Base-by-base conservation (phyloP, 805 yeast genomes). In the Saccharomycopsis fodiens region DNA sequence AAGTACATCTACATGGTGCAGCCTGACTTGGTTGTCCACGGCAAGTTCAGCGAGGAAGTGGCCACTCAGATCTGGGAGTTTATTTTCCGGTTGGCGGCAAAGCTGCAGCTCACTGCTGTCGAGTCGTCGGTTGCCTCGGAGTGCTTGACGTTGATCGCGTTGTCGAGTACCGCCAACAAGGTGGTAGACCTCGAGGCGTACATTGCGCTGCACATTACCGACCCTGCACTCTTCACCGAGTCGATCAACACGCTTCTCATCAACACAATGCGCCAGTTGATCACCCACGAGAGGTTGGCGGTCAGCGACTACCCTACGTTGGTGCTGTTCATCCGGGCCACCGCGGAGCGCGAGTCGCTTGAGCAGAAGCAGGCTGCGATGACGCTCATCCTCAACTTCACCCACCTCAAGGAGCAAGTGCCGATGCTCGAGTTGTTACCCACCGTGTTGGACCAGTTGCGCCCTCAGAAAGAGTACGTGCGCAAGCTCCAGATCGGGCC, bases 401-500 rank as follows among this genome's bases (percentile, higher is more conserved):
- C 80, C 25, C 81, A 78, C 59, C 78, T 27, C 16, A 27, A 23
- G 19, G 29, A 74, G 52, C 72, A 70, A 42, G 77, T 81, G 6
- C 54, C 57, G 6, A 55, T 74, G 20, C 62, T 27, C 22, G 56
- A 58, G 2, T 63, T 79, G 2, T 60, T 82, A 35, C 78, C 84
- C 0, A 56, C 59, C 0, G 63, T 84, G 2, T 72, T 72, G 52
- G 64, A 61, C 3, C 86, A 83, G 56, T 67, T 84, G 39, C 63
- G 62, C 10, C 68, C 79, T 1, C 74, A 73, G 52, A 73, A 70
- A 27, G 73, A 74, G 46, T 79, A 76, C 55, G 74, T 82, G 38
- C 79, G 79, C 45, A 66, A 71, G 16, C 79, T 86, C 29, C 82
- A 81, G 39, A 85, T 87, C 76, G 96, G 96, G 1, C 94, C 95